Base-by-base conservation (phyloP, 2,329 filamentous ascomycete species). In the Hymenoscyphus fructigenus region DNA sequence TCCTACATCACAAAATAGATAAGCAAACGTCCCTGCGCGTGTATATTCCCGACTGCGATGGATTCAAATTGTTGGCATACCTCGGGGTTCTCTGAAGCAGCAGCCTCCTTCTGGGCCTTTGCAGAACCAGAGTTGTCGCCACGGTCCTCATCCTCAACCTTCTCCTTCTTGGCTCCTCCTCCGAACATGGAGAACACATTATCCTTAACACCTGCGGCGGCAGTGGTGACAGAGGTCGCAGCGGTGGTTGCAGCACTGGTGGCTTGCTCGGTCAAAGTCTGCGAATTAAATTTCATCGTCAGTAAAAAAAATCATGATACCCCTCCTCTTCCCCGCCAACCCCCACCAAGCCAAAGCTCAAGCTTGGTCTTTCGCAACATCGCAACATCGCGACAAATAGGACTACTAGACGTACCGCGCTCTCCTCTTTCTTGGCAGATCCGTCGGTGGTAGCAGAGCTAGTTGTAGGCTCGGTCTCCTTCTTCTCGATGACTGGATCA, bases 151-250 rank as follows among this genome's bases (percentile, higher is more conserved):
- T 91, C 83, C 69, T 89, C 88, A 68, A 88, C 88, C 85, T 95
- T 93, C 83, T 95, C 92, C 84, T 97, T 98, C 88, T 96, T 96
- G 67, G 91, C 91, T 68, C 95, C 95, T 69, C 95, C 95, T 73
- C 95, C 95, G 77, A 99, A 99, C 95, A 99, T 98, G 79, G 92
- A 94, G 84, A 98, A 98, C 70, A 98, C 91, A 72, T 86, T 84
- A 9, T 86, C 86, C 20, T 76, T 75, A 38, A 81, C 79, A 67
- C 78, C 78, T 57, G 74, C 73, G 61, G 77, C 75, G 59, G 78
- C 76, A 63, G 77, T 61, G 53, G 77, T 77, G 26, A 79, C 80
- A 67, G 79, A 78, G 53, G 75, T 73, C 60, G 76, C 74, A 67
- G 78, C 77, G 61, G 78, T 72, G 41, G 77, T 72, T 56, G 75